phyloP scores from a whole-genome alignment of 225 moss, liverwort and hornwort genomes.

The Takakia lepidozioides region DNA sequence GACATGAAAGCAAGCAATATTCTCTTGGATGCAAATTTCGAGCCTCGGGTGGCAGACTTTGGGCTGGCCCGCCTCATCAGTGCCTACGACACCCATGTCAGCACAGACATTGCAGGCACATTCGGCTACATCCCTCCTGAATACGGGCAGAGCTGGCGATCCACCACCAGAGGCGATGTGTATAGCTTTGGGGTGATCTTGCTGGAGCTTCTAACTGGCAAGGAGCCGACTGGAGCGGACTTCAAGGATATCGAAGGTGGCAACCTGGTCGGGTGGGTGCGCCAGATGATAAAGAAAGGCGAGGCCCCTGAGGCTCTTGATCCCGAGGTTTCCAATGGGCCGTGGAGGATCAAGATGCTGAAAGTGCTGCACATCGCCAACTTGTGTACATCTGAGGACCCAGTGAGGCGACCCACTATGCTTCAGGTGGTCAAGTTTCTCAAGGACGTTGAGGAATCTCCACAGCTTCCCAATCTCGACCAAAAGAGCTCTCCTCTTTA shows the following conservation, averaged over 20 bases:
- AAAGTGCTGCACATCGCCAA: slow-evolving; percentile 35
- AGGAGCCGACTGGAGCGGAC: slow-evolving; percentile 45
- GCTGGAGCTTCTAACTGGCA: slow-evolving; percentile 46
- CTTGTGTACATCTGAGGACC: slow-evolving; percentile 46
- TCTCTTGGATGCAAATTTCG: slow-evolving; percentile 68
- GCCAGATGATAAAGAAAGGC: slow-evolving; percentile 30
- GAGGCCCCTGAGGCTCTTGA: slow-evolving; percentile 26
- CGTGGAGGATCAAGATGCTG: slow-evolving; percentile 44
- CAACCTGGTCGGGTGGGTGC: slow-evolving; percentile 44
- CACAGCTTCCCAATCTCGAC: no score
- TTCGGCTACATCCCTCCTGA: slow-evolving; percentile 55
- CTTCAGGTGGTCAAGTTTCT: slow-evolving; percentile 49
- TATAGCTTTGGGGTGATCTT: slow-evolving; percentile 65
- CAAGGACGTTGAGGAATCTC: slow-evolving; percentile 29
- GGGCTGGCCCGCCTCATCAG: slow-evolving; percentile 51
- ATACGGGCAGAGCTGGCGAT: slow-evolving; percentile 51
- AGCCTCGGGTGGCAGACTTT: slow-evolving; percentile 81
- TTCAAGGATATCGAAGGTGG: slow-evolving; percentile 47
- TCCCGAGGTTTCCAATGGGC: slow-evolving; percentile 27
- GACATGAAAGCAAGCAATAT: slow-evolving; percentile 88
- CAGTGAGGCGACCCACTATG: slow-evolving; percentile 43
- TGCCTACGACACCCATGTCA: slow-evolving; percentile 53
- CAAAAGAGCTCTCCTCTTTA: no score
- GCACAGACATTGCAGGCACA: slow-evolving; percentile 47
- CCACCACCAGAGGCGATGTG: slow-evolving; percentile 58